These are phyloP conservation scores for Oryza coarctata DNA, from an alignment of 176 grass and related monocot genomes.

Conservation along the genomic window DNA sequence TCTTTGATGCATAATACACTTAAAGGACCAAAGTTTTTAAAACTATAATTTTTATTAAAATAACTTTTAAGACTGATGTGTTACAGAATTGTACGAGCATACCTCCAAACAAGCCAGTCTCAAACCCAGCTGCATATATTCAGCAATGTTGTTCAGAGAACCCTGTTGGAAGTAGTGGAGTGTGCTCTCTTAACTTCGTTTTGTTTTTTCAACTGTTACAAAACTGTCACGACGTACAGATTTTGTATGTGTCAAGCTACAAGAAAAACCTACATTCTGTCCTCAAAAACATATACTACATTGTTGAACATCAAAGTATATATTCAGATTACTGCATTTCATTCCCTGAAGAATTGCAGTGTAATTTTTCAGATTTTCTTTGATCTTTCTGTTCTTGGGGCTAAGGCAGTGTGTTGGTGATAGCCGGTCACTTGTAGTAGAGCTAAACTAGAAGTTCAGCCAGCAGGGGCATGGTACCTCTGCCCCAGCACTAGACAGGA, in stretches of 20 bases:
- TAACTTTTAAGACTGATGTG: too few relatives aligned
- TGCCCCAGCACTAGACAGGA: not conserved
- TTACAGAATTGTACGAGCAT: conserved; percentile 25
- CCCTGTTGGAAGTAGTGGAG: not conserved
- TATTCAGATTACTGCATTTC: not conserved
- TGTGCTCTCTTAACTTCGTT: conserved; percentile 8
- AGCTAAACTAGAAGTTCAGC: not conserved
- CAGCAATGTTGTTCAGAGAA: not conserved
- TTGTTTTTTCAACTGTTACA: conserved; percentile 13
- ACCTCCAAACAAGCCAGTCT: conserved; percentile 21
- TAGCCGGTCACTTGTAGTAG: not conserved
- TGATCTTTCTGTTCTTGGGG: not conserved
- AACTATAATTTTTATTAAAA: too few relatives aligned
- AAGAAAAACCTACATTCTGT: too few relatives aligned
- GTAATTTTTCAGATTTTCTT: not conserved
- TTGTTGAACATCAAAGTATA: not conserved
- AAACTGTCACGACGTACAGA: not conserved
- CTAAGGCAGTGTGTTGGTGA: not conserved
- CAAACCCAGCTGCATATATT: not conserved
- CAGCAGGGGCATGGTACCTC: not conserved
- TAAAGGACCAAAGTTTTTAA: too few relatives aligned
- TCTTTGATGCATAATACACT: too few relatives aligned
- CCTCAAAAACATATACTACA: too few relatives aligned
- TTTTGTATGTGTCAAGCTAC: not conserved
- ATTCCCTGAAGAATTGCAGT: not conserved